Percentiles rank a stretch among this genome's conserved stretches.
Conservation (phyloP, 192 early-diverging fungal species). For the Coemansia sp. region DNA sequence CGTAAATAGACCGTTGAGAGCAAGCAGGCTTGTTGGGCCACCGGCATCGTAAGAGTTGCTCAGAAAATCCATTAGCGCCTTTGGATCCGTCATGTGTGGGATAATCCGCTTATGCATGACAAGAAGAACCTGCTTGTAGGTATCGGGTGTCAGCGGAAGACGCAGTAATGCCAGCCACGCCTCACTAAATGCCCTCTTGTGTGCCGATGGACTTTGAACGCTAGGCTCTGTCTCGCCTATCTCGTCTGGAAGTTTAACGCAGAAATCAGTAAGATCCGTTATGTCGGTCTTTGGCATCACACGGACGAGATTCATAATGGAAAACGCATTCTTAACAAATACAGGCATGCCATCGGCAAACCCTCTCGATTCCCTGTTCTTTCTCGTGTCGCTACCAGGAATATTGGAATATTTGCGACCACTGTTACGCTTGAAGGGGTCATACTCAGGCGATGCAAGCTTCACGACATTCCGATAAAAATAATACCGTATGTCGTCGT, state of each 20-base stretch:
- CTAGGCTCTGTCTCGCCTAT: conserved; percentile 7
- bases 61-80: conserved; percentile 89
- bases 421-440: conserved; percentile 45
- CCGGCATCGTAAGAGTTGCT: conserved; percentile 86
- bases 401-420: conserved; percentile 5
- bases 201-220: conserved; percentile 58
- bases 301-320: conserved; percentile 60
- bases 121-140: conserved; percentile 80
- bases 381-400: background rate
- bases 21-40: conserved; percentile 85
- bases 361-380: background rate
- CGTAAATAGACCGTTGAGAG: conserved; percentile 94
- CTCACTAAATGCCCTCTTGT: conserved; percentile 72
- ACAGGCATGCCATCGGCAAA: conserved; percentile 34
- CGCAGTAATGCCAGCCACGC: conserved; percentile 78
- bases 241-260: conserved; percentile 38
- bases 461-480: conserved; percentile 67
- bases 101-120: conserved; percentile 87
- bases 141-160: conserved; percentile 66
- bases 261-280: conserved; percentile 62
- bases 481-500: conserved; percentile 85
- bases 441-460: conserved; percentile 42
- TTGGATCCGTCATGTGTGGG: conserved; percentile 79
- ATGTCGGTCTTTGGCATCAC: conserved; percentile 57
- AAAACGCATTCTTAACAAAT: conserved; percentile 62